A percentile compares a stretch with the other conserved stretches of the same genome.
Evolutionary conservation across 2,329 filamentous ascomycete genomes (phyloP).

Genomic region (Fusarium veterinarium): DNA sequence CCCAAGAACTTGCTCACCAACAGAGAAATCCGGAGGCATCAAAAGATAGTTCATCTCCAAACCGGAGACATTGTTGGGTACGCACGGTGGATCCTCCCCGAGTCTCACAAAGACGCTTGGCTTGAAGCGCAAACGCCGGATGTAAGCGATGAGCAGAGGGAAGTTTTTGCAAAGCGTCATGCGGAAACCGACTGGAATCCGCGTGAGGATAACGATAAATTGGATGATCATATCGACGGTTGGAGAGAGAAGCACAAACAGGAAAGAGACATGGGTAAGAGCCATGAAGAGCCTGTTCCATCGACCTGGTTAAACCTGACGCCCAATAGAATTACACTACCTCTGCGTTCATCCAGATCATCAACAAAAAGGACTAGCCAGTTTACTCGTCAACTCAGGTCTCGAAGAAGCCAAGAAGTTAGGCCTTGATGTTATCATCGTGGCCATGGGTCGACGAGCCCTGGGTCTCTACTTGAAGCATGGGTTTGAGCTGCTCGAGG

Average conservation of each 20-base stretch:
- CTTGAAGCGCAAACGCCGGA: constrained; percentile 29
- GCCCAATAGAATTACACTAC: constrained; percentile 33
- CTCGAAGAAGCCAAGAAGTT: constrained; percentile 31
- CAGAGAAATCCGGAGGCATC: constrained; percentile 32
- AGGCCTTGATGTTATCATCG: constrained; percentile 25
- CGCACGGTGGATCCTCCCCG: constrained; percentile 29
- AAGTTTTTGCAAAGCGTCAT: not conserved
- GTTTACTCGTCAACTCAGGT: constrained; percentile 39
- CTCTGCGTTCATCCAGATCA: constrained; percentile 39
- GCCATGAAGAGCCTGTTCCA: rapidly evolving
- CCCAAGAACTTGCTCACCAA: constrained; percentile 33
- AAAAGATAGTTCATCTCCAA: constrained; percentile 27
- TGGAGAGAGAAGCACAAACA: constrained; percentile 26
- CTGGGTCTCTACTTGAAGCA: constrained; percentile 31
- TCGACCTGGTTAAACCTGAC: not conserved
- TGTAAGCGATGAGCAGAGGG: constrained; percentile 2
- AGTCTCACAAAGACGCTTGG: constrained; percentile 14
- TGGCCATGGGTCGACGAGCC: constrained; percentile 34
- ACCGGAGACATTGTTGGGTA: constrained; percentile 42
- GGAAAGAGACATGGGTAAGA: constrained; percentile 21
- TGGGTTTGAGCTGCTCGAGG: constrained; percentile 31
- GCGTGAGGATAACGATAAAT: not conserved
- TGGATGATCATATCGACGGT: constrained; percentile 20
- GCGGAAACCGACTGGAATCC: constrained; percentile 4
- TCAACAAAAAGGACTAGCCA: constrained; percentile 33